phyloP scores from a whole-genome alignment of 139 green algal genomes.

The Cymbomonas tetramitiformis region DNA sequence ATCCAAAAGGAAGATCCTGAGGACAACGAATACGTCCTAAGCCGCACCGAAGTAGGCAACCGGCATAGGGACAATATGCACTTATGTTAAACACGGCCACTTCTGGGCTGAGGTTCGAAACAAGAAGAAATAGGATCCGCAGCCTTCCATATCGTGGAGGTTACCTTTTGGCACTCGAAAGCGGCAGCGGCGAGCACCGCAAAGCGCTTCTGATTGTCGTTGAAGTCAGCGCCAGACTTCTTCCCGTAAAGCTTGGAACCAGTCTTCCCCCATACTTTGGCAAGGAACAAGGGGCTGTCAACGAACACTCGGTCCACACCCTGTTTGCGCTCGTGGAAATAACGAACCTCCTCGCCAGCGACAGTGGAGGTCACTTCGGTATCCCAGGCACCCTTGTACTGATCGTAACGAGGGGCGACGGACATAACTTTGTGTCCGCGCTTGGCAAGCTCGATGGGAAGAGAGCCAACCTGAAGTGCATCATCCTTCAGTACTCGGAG shows the following conservation, averaged over 20 bases:
- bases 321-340: conserved; percentile 89
- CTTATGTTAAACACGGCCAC: too few species aligned
- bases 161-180: conserved; percentile 22
- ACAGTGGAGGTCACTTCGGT: conserved; percentile 60
- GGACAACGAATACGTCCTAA: too few species aligned
- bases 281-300: conserved; percentile 86
- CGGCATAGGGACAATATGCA: too few species aligned
- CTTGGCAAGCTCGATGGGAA: conserved; percentile 72
- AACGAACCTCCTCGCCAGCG: conserved; percentile 72
- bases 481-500: too few species aligned
- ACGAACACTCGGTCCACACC: conserved; percentile 94
- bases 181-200: conserved; percentile 56
- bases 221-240: conserved; percentile 72
- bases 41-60: too few species aligned
- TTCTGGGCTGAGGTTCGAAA: too few species aligned
- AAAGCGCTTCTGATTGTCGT: conserved; percentile 92
- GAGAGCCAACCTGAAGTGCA: too few species aligned
- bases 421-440: conserved; percentile 88
- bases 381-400: conserved; percentile 93
- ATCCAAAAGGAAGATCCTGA: conserved; percentile 78
- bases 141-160: too few species aligned
- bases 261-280: conserved; percentile 86
- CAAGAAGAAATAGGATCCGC: too few species aligned
- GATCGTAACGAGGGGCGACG: conserved; percentile 82
- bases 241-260: conserved; percentile 89